Evolutionary conservation across 352 stramenopile species (phyloP).

Genomic region (Phytophthora crassamura): DNA sequence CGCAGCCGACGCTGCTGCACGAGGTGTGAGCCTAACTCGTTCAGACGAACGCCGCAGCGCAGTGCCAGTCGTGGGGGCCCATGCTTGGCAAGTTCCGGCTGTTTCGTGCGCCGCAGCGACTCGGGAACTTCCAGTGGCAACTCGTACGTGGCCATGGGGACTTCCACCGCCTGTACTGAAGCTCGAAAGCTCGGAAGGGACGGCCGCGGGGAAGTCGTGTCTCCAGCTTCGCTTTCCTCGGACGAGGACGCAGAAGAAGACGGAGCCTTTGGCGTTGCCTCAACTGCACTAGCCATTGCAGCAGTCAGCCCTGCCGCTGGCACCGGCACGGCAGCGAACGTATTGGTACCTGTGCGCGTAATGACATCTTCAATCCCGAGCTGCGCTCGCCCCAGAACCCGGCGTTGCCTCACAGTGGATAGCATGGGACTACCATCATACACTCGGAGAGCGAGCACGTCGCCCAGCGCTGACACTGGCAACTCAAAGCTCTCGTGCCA

Average conservation of each 20-base stretch:
- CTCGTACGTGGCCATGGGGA: slow-evolving; percentile 72
- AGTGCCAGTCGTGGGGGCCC: slow-evolving; percentile 61
- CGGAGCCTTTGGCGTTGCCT: slow-evolving; percentile 5
- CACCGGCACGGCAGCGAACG: slow-evolving; percentile 2
- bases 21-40: slow-evolving; percentile 51
- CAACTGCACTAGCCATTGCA: neutral
- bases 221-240: slow-evolving; percentile 16
- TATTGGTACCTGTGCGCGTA: slow-evolving; percentile 31
- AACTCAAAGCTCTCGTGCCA: slow-evolving; percentile 75
- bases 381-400: slow-evolving; percentile 52
- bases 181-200: slow-evolving; percentile 7
- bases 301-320: neutral
- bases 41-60: slow-evolving; percentile 58
- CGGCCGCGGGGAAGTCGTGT: neutral
- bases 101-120: slow-evolving; percentile 47
- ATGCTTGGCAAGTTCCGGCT: slow-evolving; percentile 48
- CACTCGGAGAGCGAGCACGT: slow-evolving; percentile 53
- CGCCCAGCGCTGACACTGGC: slow-evolving; percentile 52
- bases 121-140: slow-evolving; percentile 69
- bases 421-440: slow-evolving; percentile 57
- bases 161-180: slow-evolving; percentile 3
- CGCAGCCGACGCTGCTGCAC: slow-evolving; percentile 49
- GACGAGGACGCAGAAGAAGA: slow-evolving; percentile 21
- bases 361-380: slow-evolving; percentile 60
- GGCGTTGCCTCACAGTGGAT: slow-evolving; percentile 35